Conservation (phyloP, 2,329 filamentous ascomycete genomes). For the Didymella sp. region DNA sequence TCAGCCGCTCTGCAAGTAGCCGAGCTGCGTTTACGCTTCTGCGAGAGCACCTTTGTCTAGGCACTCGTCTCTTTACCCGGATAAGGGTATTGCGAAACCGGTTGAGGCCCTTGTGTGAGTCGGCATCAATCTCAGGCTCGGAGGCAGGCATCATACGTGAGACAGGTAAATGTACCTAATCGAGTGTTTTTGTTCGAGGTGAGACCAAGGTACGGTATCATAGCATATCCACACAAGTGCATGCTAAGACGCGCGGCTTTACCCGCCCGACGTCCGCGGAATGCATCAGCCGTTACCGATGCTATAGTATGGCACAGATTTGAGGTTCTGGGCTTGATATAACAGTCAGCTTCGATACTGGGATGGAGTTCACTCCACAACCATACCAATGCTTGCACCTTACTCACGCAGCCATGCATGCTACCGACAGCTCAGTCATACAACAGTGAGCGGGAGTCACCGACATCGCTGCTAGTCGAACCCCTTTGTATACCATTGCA, state of each 20-base stretch:
- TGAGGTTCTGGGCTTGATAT: background rate
- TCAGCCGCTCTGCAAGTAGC: background rate
- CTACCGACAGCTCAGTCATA: background rate
- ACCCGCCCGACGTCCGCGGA: background rate
- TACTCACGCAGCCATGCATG: background rate
- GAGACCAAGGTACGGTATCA: background rate
- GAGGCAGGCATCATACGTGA: background rate
- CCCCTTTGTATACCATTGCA: background rate
- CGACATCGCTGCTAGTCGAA: background rate
- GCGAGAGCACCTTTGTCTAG: background rate
- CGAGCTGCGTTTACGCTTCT: background rate
- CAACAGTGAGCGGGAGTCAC: background rate
- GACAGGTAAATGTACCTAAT: background rate
- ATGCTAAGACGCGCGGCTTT: background rate
- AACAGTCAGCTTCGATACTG: background rate
- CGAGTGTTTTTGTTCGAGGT: background rate
- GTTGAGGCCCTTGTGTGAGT: background rate
- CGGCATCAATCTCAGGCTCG: background rate
- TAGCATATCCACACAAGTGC: background rate
- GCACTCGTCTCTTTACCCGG: constrained; percentile 4
- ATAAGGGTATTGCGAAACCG: background rate
- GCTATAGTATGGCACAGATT: background rate
- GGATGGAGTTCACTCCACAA: background rate
- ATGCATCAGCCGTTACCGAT: background rate
- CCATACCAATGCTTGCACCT: background rate